Percentiles rank a stretch among this genome's conserved stretches.
phyloP scores from a whole-genome alignment of 2,329 filamentous ascomycete species.

The Akanthomyces uredinophilus region DNA sequence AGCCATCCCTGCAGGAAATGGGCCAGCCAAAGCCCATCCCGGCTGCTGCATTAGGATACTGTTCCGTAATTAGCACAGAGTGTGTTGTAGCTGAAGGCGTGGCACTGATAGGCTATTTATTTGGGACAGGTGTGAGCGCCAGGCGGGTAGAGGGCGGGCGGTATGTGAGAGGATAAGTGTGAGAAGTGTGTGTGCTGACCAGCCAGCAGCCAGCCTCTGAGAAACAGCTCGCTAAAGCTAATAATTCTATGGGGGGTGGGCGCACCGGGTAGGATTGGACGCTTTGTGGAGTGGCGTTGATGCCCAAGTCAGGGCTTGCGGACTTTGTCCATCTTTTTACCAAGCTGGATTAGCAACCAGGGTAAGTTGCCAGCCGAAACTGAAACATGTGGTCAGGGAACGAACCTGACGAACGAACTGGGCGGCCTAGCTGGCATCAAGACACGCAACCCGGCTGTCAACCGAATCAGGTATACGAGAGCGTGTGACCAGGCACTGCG shows the following conservation, averaged over 20 bases:
- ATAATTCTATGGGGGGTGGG: neutral
- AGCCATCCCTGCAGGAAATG: neutral
- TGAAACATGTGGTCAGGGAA: conserved; percentile 1
- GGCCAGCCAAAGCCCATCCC: neutral
- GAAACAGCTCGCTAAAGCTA: neutral
- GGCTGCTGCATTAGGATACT: conserved; percentile 11
- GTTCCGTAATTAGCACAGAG: conserved; percentile 13
- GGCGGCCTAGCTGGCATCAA: neutral
- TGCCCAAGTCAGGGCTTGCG: conserved; percentile 12
- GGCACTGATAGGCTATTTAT: neutral
- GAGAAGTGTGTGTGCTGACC: neutral
- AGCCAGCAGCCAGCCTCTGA: neutral
- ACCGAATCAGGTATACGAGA: conserved; percentile 2
- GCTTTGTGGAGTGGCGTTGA: conserved; percentile 5
- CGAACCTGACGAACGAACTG: conserved; percentile 4
- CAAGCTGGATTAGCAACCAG: neutral
- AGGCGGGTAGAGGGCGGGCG: neutral
- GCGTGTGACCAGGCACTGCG: neutral
- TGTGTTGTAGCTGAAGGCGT: neutral
- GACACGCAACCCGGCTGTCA: neutral
- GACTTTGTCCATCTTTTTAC: conserved; percentile 2
- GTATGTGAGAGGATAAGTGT: neutral
- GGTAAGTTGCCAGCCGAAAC: neutral
- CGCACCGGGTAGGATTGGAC: conserved; percentile 4
- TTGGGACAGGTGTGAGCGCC: neutral